phyloP scores from a whole-genome alignment of 345 rosid genomes.

The Linum tenue region DNA sequence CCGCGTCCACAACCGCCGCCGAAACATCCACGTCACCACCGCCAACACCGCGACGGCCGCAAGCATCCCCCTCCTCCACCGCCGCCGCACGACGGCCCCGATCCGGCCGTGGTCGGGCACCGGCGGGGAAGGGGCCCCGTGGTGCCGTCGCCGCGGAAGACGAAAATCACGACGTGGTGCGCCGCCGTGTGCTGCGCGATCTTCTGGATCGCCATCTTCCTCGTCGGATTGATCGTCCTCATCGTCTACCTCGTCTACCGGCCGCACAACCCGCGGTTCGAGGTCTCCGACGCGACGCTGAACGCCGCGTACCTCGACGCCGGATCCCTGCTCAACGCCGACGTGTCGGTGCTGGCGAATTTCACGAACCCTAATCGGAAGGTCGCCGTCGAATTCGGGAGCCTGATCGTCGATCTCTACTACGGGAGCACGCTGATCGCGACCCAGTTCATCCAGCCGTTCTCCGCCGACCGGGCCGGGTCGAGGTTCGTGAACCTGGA shows the following conservation, averaged over 20 bases:
- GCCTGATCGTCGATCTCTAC: conserved; percentile 52
- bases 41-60: not conserved
- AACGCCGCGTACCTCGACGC: conserved; percentile 71
- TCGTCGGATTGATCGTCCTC: conserved; percentile 59
- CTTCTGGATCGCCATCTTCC: conserved; percentile 42
- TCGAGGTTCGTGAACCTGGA: conserved; percentile 41
- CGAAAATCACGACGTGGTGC: conserved; percentile 33
- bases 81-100: conserved; percentile 13
- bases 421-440: conserved; percentile 52
- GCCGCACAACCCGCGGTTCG: conserved; percentile 56
- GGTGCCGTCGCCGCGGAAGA: conserved; percentile 23
- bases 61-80: not conserved
- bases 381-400: conserved; percentile 60
- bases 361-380: conserved; percentile 85
- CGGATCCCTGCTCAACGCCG: conserved; percentile 59
- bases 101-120: not conserved
- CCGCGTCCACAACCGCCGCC: not conserved
- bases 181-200: conserved; percentile 52
- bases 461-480: conserved; percentile 38
- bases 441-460: conserved; percentile 58
- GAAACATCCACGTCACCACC: not conserved
- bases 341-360: conserved; percentile 55
- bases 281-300: conserved; percentile 52
- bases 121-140: conserved; percentile 2
- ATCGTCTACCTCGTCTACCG: conserved; percentile 65